A percentile compares a stretch with the other conserved stretches of the same genome.
These are phyloP conservation scores for Eremothecium sinecaudum DNA, from an alignment of 1,139 yeast genomes.

Conservation along the genomic window DNA sequence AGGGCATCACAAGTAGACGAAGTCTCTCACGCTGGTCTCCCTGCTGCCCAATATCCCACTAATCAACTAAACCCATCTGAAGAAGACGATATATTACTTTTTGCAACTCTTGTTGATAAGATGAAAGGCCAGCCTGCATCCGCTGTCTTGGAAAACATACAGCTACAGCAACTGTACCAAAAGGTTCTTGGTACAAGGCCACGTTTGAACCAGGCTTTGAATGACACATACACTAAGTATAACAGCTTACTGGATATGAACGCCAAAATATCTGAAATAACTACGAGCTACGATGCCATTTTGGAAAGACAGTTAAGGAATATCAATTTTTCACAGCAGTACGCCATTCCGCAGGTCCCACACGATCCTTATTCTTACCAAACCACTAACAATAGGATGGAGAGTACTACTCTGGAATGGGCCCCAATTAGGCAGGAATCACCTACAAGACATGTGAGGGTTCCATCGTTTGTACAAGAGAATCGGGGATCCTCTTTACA, in stretches of 20 bases:
- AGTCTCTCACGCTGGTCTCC: slow-evolving; percentile 4
- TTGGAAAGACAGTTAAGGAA: slow-evolving; percentile 50
- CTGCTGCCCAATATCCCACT: slow-evolving; percentile 14
- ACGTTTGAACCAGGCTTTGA: slow-evolving; percentile 57
- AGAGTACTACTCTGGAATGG: background rate
- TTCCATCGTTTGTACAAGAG: background rate
- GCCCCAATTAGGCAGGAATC: background rate
- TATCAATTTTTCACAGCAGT: slow-evolving; percentile 26
- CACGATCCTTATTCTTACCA: slow-evolving; percentile 21
- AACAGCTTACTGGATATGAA: slow-evolving; percentile 69
- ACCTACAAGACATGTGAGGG: background rate
- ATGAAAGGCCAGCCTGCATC: slow-evolving; percentile 43
- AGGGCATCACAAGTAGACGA: slow-evolving; percentile 13
- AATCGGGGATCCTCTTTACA: background rate
- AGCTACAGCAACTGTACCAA: slow-evolving; percentile 54
- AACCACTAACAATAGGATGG: background rate
- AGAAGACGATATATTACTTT: slow-evolving; percentile 66
- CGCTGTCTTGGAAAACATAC: slow-evolving; percentile 51
- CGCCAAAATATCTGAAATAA: slow-evolving; percentile 70
- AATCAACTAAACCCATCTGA: slow-evolving; percentile 69
- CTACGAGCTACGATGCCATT: slow-evolving; percentile 67
- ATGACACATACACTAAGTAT: slow-evolving; percentile 55
- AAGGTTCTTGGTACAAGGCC: slow-evolving; percentile 63
- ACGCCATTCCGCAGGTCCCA: slow-evolving; percentile 21
- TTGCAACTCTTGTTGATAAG: slow-evolving; percentile 55